Conservation (phyloP, 257 asterid species). For the Marsdenia floribunda region DNA sequence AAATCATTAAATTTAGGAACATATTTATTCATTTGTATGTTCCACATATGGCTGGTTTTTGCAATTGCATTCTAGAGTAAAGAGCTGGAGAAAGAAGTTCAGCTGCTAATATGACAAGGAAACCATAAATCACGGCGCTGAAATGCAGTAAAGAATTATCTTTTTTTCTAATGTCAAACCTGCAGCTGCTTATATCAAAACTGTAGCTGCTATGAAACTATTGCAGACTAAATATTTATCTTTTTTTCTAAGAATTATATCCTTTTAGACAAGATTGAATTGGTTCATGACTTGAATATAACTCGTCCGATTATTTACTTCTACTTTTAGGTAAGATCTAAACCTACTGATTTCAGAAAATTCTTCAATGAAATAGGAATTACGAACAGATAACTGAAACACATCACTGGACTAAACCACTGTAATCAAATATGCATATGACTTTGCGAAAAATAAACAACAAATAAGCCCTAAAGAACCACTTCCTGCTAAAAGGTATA, state of each 20-base stretch:
- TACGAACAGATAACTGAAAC: background rate
- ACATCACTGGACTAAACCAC: background rate
- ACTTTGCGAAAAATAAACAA: background rate
- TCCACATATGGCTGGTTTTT: background rate
- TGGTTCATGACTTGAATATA: background rate
- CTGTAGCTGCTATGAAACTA: background rate
- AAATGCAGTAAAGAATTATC: background rate
- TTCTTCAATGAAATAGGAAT: background rate
- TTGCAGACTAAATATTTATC: background rate
- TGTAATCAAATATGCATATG: background rate
- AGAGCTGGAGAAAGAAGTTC: too few relatives aligned
- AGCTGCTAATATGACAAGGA: background rate
- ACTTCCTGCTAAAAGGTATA: slow-evolving; percentile 6
- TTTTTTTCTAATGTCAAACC: too few relatives aligned
- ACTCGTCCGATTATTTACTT: too few relatives aligned
- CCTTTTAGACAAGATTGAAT: background rate
- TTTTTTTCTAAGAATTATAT: background rate
- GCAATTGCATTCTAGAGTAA: background rate
- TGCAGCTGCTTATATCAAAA: too few relatives aligned
- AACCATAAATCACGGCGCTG: background rate
- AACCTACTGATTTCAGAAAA: background rate
- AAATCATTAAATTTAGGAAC: too few relatives aligned
- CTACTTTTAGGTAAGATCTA: background rate
- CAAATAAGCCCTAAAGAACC: slow-evolving; percentile 4
- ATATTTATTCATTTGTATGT: too few relatives aligned